Evolutionary conservation across 2,329 filamentous ascomycete genomes (phyloP).

Genomic region (Pseudophaeomoniella oleicola): DNA sequence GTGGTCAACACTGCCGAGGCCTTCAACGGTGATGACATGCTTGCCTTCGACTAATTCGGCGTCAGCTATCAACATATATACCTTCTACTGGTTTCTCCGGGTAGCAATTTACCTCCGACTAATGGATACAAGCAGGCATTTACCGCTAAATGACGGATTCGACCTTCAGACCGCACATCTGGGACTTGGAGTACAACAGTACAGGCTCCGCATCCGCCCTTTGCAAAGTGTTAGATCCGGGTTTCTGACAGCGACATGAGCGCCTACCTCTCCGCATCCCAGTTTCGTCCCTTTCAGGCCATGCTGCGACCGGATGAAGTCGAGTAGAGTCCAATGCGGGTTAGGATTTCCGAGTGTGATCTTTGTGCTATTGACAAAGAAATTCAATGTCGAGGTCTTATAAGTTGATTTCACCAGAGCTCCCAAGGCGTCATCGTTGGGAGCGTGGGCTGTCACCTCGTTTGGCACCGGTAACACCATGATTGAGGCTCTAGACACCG

Average conservation of each 20-base stretch:
- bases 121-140: constrained; percentile 83
- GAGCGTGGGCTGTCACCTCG: neutral
- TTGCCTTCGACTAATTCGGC: constrained; percentile 76
- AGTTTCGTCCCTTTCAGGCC: constrained; percentile 81
- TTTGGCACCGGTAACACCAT: constrained; percentile 5
- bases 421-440: constrained; percentile 4
- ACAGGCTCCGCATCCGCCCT: constrained; percentile 73
- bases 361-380: constrained; percentile 77
- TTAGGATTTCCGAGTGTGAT: constrained; percentile 67
- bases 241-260: neutral
- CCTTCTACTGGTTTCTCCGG: too few species aligned
- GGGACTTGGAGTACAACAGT: constrained; percentile 48
- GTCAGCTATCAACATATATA: constrained; percentile 1
- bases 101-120: constrained; percentile 47
- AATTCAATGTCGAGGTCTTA: constrained; percentile 43
- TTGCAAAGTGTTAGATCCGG: neutral
- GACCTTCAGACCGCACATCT: constrained; percentile 44
- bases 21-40: constrained; percentile 85
- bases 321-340: constrained; percentile 70
- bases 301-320: constrained; percentile 66
- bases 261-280: constrained; percentile 57
- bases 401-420: constrained; percentile 7
- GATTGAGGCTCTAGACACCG: too few species aligned
- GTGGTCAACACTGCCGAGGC: constrained; percentile 64
- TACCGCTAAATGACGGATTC: constrained; percentile 76